Evolutionary conservation across 805 yeast species (phyloP).

Genomic region (Pichia deserticola): DNA sequence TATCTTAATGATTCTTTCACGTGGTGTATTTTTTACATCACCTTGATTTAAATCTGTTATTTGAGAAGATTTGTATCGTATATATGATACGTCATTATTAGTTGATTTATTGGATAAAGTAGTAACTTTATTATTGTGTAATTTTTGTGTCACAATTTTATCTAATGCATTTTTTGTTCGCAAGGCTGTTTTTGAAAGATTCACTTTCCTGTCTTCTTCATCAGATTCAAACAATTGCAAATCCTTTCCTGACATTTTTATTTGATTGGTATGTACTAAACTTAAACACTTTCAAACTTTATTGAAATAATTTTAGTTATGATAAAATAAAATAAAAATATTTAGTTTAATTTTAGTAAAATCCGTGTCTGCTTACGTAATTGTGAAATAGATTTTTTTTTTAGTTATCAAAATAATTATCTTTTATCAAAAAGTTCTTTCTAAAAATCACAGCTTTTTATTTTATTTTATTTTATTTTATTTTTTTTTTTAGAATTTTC

Average conservation of each 20-base stretch:
- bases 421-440: no score
- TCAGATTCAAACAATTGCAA: neutral
- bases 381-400: no score
- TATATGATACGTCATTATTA: conserved; percentile 31
- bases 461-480: no score
- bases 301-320: no score
- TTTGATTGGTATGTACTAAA: neutral
- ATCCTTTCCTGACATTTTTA: neutral
- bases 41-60: conserved; percentile 20
- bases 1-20: conserved; percentile 49
- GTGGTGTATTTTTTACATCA: conserved; percentile 13
- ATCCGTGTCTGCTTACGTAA: no score
- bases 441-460: no score
- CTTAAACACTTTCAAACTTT: no score
- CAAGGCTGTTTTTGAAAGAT: conserved; percentile 32
- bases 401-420: no score
- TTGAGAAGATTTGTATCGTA: conserved; percentile 37
- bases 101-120: conserved; percentile 6
- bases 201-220: neutral
- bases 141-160: conserved; percentile 38
- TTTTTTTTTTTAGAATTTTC: no score
- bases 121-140: conserved; percentile 27
- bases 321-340: no score
- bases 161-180: conserved; percentile 54
- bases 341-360: no score